Evolutionary conservation across 2,329 filamentous ascomycete species (phyloP), one percentile per base, ranked within the genome.

Genomic region (Xylariaceae sp.): DNA sequence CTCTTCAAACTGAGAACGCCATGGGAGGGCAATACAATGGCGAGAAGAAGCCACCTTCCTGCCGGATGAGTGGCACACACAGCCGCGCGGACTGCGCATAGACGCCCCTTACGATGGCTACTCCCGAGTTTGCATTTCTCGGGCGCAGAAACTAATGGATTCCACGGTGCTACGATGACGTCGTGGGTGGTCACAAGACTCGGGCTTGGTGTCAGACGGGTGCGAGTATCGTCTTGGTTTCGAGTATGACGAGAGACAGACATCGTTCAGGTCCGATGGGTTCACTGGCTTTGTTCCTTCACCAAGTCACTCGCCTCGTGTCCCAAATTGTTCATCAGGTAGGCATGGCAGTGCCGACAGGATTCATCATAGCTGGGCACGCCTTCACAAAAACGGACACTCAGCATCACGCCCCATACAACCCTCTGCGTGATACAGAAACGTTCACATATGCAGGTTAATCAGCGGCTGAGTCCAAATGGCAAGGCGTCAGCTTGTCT

Each of bases 51-150:
- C 74, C 0, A 73, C 76, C 0, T 73, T 72, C 23, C 23, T 30
- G 80, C 75, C 44, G 74, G 76, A 76, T 82, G 75, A 78, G 80
- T 1, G 83, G 81, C 65, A 82, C 82, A 72, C 23, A 30, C 23
- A 30, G 23, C 23, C 23, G 23, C 23, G 23, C 23, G 23, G 23
- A 80, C 2, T 83, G 81, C 65, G 82, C 82, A 72, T 83, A 81
- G 80, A 81, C 82, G 69, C 37, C 37, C 4, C 37, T 41, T 41
- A 7, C 8, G 37, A 41, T 9, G 8, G 8, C 37, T 41, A 7
- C 11, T 13, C 37, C 11, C 37, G 37, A 9, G 8, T 41, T 41
- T 9, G 37, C 11, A 41, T 41, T 41, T 10, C 7, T 9, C 37
- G 37, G 37, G 11, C 11, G 37, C 8, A 41, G 8, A 9, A 10